These are phyloP conservation scores for Blastobotrys muscicola DNA, from an alignment of 805 yeast genomes.

Conservation along the genomic window DNA sequence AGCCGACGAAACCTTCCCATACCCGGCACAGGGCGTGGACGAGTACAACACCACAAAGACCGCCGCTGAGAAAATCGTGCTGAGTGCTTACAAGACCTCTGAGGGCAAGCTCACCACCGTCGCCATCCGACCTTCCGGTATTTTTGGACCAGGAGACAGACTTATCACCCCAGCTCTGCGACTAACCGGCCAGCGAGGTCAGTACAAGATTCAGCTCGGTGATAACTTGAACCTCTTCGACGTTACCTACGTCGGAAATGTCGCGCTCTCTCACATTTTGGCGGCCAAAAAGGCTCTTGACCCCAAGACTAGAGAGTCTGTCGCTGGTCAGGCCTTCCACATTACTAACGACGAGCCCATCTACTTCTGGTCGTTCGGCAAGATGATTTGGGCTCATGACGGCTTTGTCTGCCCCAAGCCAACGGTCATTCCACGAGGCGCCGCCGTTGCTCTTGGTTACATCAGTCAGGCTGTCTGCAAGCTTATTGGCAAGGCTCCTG, in stretches of 20 bases:
- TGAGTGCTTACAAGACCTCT: conserved; percentile 54
- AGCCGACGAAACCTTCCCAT: conserved; percentile 92
- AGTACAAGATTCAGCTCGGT: conserved; percentile 88
- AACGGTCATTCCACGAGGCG: conserved; percentile 57
- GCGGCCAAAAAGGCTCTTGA: conserved; percentile 72
- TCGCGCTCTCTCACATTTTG: conserved; percentile 90
- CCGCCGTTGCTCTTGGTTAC: conserved; percentile 79
- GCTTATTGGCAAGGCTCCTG: conserved; percentile 73
- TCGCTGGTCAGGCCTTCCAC: conserved; percentile 84
- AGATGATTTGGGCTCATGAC: conserved; percentile 96
- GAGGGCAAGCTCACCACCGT: conserved; percentile 51
- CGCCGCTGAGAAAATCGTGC: conserved; percentile 73
- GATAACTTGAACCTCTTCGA: conserved; percentile 90
- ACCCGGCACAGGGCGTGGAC: conserved; percentile 88
- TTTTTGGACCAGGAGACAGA: conserved; percentile 97
- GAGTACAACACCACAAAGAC: conserved; percentile 95
- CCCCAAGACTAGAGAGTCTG: conserved; percentile 29
- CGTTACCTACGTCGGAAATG: conserved; percentile 98
- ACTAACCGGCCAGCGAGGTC: conserved; percentile 71
- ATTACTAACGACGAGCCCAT: conserved; percentile 91
- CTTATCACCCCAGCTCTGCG: conserved; percentile 92
- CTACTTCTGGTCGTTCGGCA: conserved; percentile 93
- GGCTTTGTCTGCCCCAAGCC: conserved; percentile 67
- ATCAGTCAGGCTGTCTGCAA: conserved; percentile 66
- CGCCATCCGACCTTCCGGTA: conserved; percentile 93